A percentile compares a stretch with the other conserved stretches of the same genome.
phyloP scores from a whole-genome alignment of 371 early-diverging fungal genomes.

The Batrachochytrium dendrobatidis region DNA sequence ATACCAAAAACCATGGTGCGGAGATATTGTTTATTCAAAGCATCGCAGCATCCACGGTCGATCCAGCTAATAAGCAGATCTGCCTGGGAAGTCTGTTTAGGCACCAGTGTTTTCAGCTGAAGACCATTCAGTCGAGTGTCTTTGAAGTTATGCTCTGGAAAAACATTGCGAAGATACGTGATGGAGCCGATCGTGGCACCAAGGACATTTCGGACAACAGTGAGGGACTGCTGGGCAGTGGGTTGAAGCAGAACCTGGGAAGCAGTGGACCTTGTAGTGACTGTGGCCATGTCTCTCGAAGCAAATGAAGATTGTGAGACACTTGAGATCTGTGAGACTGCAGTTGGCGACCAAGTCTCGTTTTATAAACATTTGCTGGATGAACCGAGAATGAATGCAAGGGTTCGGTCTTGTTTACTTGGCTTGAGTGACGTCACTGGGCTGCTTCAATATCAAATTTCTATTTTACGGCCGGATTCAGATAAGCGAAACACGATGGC shows the following conservation, averaged over 20 bases:
- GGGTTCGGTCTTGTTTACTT: too few species aligned
- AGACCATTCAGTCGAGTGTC: constrained; percentile 24
- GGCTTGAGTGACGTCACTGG: too few species aligned
- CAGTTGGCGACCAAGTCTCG: too few species aligned
- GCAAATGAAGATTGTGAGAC: too few species aligned
- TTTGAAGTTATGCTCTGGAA: constrained; percentile 33
- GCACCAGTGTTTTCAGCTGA: constrained; percentile 24
- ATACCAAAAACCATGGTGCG: constrained; percentile 40
- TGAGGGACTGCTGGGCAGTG: constrained; percentile 21
- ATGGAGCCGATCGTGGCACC: constrained; percentile 23
- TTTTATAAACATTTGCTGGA: too few species aligned
- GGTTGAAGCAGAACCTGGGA: constrained; percentile 4
- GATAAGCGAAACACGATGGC: too few species aligned
- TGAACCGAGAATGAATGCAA: too few species aligned
- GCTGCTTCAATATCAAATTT: too few species aligned
- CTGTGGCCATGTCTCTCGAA: too few species aligned
- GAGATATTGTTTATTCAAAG: constrained; percentile 36
- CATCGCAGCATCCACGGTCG: constrained; percentile 38
- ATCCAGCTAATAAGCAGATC: constrained; percentile 40
- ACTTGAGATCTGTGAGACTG: too few species aligned
- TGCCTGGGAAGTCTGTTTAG: constrained; percentile 27
- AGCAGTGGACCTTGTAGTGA: too few species aligned
- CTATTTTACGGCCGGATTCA: too few species aligned
- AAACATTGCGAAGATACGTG: constrained; percentile 26
- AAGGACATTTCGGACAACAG: constrained; percentile 26